Conservation (phyloP, 2,329 filamentous ascomycete genomes). For the Alternaria brassicae region DNA sequence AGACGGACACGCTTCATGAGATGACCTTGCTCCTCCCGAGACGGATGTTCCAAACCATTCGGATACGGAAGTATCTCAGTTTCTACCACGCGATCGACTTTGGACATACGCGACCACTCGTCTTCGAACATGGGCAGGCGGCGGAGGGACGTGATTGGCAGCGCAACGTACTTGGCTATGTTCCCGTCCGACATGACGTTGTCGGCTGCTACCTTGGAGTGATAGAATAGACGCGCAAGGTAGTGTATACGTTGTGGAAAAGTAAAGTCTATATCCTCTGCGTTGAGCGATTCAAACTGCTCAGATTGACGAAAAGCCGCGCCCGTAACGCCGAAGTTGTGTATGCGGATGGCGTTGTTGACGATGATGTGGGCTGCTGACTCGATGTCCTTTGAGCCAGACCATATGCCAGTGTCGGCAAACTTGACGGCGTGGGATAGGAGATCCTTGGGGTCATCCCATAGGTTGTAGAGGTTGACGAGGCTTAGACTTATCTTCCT, state of each 20-base stretch:
- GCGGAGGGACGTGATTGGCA: background rate
- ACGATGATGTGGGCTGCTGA: slow-evolving; percentile 1
- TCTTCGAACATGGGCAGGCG: background rate
- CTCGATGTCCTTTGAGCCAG: background rate
- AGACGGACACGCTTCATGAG: background rate
- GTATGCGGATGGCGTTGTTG: background rate
- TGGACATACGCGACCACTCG: background rate
- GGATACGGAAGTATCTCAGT: background rate
- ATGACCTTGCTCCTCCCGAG: background rate
- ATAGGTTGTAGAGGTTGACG: background rate
- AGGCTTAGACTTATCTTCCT: background rate
- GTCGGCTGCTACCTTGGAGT: slow-evolving; percentile 4
- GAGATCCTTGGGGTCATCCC: background rate
- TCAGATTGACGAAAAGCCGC: background rate
- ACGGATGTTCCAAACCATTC: background rate
- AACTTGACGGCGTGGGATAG: background rate
- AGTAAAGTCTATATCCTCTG: slow-evolving; percentile 1
- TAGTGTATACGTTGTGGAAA: slow-evolving; percentile 12
- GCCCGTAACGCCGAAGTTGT: background rate
- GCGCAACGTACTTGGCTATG: background rate
- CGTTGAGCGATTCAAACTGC: background rate
- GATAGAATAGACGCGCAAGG: background rate
- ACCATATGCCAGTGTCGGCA: background rate
- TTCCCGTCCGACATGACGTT: slow-evolving; percentile 5
- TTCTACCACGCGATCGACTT: background rate